Evolutionary conservation across 2,329 filamentous ascomycete species (phyloP), one percentile per base, ranked within the genome.

Genomic region (Penicillium brasilianum): DNA sequence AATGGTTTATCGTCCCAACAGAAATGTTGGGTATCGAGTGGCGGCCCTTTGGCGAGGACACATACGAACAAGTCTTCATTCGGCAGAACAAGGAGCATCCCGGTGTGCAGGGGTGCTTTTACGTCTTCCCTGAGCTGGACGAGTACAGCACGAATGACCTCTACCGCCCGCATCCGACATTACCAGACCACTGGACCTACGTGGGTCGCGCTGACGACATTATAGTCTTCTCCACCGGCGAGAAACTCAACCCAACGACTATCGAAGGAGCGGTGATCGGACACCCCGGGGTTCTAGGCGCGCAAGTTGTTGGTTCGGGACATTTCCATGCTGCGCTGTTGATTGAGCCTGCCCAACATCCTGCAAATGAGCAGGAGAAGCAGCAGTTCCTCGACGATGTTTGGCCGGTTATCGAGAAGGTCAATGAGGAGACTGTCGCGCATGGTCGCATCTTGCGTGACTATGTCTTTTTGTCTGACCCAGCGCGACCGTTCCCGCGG

Each of bases 221-320:
- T 30, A 66, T 72, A n/a, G 70, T 71, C 1, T 64, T 73, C 18
- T 66, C 61, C 1, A 73, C 59, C 16, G 69, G 69, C 1, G 68
- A 72, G 50, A 73, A 73, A 39, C 55, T 66, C 14, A 72, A 72
- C 39, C 69, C 69, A 2, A 57, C 63, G 1, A 48, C 59, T 4
- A 59, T 69, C 14, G 68, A 73, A 58, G 44, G 36, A 14, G 43
- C 36, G 5, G 48, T 71, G 1, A 59, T 44, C 25, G 48, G 56
- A 1, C 58, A 67, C 20, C 51, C 61, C 0, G 44, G 46, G 9
- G 59, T 69, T 14, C 5, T 44, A 3, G 48, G 60, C 8, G 65
- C 63, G 5, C 36, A 65, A 13, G 61, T 72, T 3, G 53, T 66
- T 6, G 70, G 70, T 0, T 18, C 32, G 0, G 44, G 51, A 16